Evolutionary conservation across 495 filamentous ascomycete genomes (phyloP), one percentile per base, ranked within the genome.

Genomic region (Penicillium riverlandense): DNA sequence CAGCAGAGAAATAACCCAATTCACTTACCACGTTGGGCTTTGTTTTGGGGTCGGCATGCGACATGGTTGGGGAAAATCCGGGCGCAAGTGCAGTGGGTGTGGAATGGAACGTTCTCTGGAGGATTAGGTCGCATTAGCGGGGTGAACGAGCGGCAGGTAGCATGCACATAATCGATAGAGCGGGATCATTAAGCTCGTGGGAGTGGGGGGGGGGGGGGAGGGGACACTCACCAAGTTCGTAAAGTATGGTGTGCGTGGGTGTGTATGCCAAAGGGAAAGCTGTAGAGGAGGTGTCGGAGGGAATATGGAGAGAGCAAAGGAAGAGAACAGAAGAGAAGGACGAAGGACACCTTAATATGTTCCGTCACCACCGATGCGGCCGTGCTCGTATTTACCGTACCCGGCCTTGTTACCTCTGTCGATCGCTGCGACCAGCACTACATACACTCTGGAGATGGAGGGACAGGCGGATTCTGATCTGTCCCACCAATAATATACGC

Each of bases 21-120:
- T 30, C 56, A 48, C 55, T 61, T 68, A 94, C 88, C 68, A 90
- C 87, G 4, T 79, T 71, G 58, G 73, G 67, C 62, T 78, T 77
- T 49, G 76, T 67, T 43, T 62, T 57, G 46, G 72, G 61, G 13
- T 59, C 60, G 45, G 72, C 79, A 63, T 85, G 82, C 58, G 80
- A 80, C 86, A 92, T 91, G 53, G 46, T 66, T 50, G 45, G 35
- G 46, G 4, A 11, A 38, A 30, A 37, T 11, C 27, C 40, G 12
- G 30, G 33, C 31, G 45, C 41, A 41, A 40, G 27, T 14, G 11
- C 37, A 22, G 37, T 16, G 29, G 11, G 43, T 12, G 27, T 22
- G 34, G 38, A 40, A 16, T 29, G 38, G 30, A 29, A 33, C 14
- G 13, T 38, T 33, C 42, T 37, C 16, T 32, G 30, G 40, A n/a